phyloP scores from a whole-genome alignment of 2,329 filamentous ascomycete genomes.

The Colletotrichum agaves region DNA sequence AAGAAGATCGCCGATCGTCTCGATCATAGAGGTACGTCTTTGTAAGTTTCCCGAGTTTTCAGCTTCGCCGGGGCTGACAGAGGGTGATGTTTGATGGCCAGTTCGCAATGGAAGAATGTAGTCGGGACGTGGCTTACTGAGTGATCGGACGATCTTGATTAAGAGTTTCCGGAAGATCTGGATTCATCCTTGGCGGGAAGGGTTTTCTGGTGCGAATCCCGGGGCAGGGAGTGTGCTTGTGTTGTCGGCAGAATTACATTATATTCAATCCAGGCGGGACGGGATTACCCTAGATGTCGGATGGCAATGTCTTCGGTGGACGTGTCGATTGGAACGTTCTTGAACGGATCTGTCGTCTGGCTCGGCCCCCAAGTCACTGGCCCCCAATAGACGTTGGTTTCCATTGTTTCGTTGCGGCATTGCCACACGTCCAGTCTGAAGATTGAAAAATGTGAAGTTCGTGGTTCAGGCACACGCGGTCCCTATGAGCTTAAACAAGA shows the following conservation, averaged over 20 bases:
- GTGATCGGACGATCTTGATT: neutral
- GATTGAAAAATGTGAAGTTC: slow-evolving; percentile 6
- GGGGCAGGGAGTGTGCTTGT: slow-evolving; percentile 22
- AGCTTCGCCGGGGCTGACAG: neutral
- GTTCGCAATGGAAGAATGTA: neutral
- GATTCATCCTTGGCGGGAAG: neutral
- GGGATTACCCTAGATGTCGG: slow-evolving; percentile 14
- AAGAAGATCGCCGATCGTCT: slow-evolving; percentile 11
- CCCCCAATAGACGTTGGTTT: slow-evolving; percentile 5
- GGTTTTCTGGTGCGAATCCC: neutral
- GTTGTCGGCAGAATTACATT: slow-evolving; percentile 3
- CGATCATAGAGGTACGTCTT: neutral
- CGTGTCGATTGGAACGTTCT: neutral
- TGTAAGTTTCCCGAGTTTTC: neutral
- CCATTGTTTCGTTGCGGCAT: neutral
- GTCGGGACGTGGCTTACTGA: neutral
- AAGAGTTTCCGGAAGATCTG: neutral
- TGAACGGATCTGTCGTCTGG: neutral
- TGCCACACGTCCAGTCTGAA: slow-evolving; percentile 6
- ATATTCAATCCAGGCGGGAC: slow-evolving; percentile 11
- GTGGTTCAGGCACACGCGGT: slow-evolving; percentile 33
- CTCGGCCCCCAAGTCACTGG: neutral
- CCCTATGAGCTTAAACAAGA: slow-evolving; percentile 33
- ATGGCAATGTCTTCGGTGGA: neutral
- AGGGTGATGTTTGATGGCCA: neutral